phyloP scores from a whole-genome alignment of 805 yeast genomes.

The Yarrowia sp. region DNA sequence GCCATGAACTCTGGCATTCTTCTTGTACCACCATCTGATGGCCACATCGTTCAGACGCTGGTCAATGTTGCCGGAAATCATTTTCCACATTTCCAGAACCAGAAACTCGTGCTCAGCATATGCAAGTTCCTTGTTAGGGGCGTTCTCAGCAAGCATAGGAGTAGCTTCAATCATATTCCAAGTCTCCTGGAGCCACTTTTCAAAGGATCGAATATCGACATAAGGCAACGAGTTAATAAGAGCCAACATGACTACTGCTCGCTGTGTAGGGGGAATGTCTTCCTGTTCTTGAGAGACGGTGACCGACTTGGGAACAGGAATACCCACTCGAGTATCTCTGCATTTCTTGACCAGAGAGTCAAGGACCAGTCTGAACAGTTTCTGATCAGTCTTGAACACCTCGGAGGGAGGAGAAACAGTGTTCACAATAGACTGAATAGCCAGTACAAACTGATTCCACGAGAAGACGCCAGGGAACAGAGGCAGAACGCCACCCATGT shows the following conservation, averaged over 20 bases:
- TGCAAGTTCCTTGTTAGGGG: conserved; percentile 33
- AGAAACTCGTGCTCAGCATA: conserved; percentile 53
- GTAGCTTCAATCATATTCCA: conserved; percentile 32
- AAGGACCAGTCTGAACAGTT: conserved; percentile 51
- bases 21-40: conserved; percentile 68
- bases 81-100: conserved; percentile 58
- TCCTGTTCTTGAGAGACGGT: background rate
- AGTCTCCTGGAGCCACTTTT: conserved; percentile 34
- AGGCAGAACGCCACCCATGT: conserved; percentile 56
- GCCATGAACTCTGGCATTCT: conserved; percentile 7
- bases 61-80: conserved; percentile 64
- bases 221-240: conserved; percentile 42
- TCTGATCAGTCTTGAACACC: conserved; percentile 45
- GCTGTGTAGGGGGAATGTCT: conserved; percentile 28
- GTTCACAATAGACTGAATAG: conserved; percentile 62
- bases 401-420: conserved; percentile 51
- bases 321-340: conserved; percentile 10
- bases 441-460: conserved; percentile 62
- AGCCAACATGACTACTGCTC: conserved; percentile 42
- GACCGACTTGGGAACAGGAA: background rate
- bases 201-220: conserved; percentile 40
- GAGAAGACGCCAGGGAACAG: conserved; percentile 67
- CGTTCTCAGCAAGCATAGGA: conserved; percentile 11
- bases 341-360: conserved; percentile 44
- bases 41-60: conserved; percentile 63